Base-by-base conservation (phyloP, 169 alveolate genomes). In the Plasmodium fragile region DNA sequence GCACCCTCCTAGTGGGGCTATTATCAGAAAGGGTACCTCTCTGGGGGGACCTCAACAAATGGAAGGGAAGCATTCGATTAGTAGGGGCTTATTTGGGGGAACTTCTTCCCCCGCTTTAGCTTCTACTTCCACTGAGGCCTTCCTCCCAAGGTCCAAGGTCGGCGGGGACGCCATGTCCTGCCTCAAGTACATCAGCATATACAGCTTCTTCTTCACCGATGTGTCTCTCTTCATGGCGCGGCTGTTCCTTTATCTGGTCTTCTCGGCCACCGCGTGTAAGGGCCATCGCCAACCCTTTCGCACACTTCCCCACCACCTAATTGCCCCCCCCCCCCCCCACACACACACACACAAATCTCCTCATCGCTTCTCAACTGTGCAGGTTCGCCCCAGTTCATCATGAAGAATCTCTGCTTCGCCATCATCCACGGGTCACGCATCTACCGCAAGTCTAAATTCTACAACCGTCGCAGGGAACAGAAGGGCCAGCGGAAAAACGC, bases 91-190 rank as follows among this genome's bases (percentile, higher is more conserved):
- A 0, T 2, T 1, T 49, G 8, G 59, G 22, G 22, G 59, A 0
- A 28, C 75, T 25, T 22, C 73, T 13, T 59, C 73, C 32, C 13
- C 34, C 34, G 13, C 34, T 59, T 59, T 25, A 5, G 25, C 34
- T 5, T 53, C 70, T 4, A 16, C 70, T 53, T 22, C 75, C 75
- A 22, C 41, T 25, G 30, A 28, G 18, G 16, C 32, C 75, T 11
- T 28, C 75, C 75, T 65, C 36, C 75, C 13, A 36, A 18, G 41
- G 13, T 83, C 92, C 4, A 85, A 85, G 18, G 49, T 85, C 36
- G 93, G 83, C 18, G 93, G 93, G n/a, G 93, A 85, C 43, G 93
- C 93, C 34, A 73, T 53, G 84, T 85, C 93, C 3, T 85, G 93
- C 32, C 84, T 85, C 22, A 85, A 85, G 70, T 85, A 85, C 45